Conservation (phyloP, 2,329 filamentous ascomycete species). For the Fusarium zealandicum region DNA sequence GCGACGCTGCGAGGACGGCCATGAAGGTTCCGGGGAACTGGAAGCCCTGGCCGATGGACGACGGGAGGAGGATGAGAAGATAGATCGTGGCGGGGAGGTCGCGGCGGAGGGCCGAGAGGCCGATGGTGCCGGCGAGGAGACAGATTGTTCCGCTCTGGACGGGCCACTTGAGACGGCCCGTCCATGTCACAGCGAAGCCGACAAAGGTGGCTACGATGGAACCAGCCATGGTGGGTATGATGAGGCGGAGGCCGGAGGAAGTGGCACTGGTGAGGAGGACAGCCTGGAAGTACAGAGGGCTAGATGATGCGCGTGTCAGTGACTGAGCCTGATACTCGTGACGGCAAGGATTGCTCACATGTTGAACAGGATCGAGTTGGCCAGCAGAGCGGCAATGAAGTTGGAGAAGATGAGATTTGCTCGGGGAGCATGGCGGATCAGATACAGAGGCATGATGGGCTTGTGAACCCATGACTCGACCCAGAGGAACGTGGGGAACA, state of each 20-base stretch:
- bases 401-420: conserved; percentile 66
- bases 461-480: conserved; percentile 58
- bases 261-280: conserved; percentile 75
- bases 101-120: conserved; percentile 58
- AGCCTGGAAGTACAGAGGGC: conserved; percentile 78
- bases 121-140: conserved; percentile 58
- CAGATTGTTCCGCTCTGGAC: conserved; percentile 58
- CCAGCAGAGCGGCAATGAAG: conserved; percentile 57
- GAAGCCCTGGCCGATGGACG: conserved; percentile 67
- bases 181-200: conserved; percentile 68
- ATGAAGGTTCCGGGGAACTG: conserved; percentile 71
- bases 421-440: conserved; percentile 59
- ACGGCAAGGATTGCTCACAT: conserved; percentile 49
- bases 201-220: conserved; percentile 63
- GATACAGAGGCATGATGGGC: conserved; percentile 67
- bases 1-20: conserved; percentile 65
- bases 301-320: conserved; percentile 34
- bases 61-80: conserved; percentile 63
- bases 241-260: conserved; percentile 73
- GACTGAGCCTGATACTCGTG: neutral
- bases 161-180: conserved; percentile 66
- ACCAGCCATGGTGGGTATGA: conserved; percentile 66
- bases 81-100: conserved; percentile 61
- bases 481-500: conserved; percentile 60
- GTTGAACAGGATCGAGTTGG: conserved; percentile 67